Conservation (phyloP, 768 basidiomycete genomes). For the Suillus decipiens region DNA sequence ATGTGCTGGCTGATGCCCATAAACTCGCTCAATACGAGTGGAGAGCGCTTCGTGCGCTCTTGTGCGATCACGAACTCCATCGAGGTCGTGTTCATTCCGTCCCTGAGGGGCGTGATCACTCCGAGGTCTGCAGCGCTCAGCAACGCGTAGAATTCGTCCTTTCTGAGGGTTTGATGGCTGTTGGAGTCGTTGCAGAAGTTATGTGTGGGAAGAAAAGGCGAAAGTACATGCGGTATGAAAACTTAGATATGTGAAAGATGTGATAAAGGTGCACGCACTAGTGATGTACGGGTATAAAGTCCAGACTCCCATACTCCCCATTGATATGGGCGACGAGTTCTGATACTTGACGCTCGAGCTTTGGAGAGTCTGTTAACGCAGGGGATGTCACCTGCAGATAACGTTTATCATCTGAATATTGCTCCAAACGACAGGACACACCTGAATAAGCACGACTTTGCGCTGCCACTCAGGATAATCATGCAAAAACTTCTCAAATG, state of each 20-base stretch:
- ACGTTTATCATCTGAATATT: slow-evolving; percentile 34
- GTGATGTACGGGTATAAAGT: slow-evolving; percentile 97
- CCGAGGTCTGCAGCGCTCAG: slow-evolving; percentile 92
- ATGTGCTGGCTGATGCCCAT: slow-evolving; percentile 97
- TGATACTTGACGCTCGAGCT: slow-evolving; percentile 90
- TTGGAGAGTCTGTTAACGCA: slow-evolving; percentile 87
- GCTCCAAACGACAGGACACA: not conserved
- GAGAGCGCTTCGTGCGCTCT: slow-evolving; percentile 76
- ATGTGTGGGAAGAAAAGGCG: not conserved
- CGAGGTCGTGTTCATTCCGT: slow-evolving; percentile 96
- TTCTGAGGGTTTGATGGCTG: slow-evolving; percentile 96
- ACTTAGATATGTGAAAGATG: not conserved
- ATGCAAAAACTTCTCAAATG: slow-evolving; percentile 91
- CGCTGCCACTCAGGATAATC: slow-evolving; percentile 97
- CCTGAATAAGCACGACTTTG: slow-evolving; percentile 72
- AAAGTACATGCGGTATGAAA: not conserved
- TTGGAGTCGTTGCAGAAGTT: not conserved
- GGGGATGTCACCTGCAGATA: slow-evolving; percentile 87
- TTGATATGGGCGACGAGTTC: slow-evolving; percentile 96
- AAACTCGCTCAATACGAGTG: slow-evolving; percentile 93
- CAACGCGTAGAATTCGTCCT: slow-evolving; percentile 97
- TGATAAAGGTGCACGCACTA: slow-evolving; percentile 64
- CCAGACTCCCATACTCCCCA: slow-evolving; percentile 89
- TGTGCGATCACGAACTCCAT: slow-evolving; percentile 98
- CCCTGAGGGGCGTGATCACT: slow-evolving; percentile 91